Base-by-base conservation (phyloP, 441 rosid genomes). In the Corymbia calophylla region DNA sequence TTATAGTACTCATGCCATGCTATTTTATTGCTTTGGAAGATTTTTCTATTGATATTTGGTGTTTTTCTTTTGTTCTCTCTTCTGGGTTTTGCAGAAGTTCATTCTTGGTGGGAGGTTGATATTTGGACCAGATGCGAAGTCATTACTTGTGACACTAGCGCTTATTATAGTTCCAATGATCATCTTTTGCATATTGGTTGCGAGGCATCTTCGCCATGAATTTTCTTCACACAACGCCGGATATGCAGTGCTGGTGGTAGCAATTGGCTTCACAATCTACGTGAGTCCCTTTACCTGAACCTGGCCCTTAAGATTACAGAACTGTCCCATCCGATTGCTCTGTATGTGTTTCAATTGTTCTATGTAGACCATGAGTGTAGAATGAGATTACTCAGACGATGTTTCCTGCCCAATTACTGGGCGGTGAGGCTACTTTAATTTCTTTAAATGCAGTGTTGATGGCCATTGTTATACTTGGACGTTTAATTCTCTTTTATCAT, bases 111-210 rank as follows among this genome's bases (percentile, higher is more conserved):
- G 99, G 93, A 98, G 99, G 92, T 91, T 98, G 94, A 96, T 98
- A 90, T 96, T 98, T 93, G 99, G 99, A 82, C 99, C 99, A 89
- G 99, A 98, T 96, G 99, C 96, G 88, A 95, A 92, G 93, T 96
- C 99, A 88, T 91, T 98, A 90, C 92, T 97, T 47, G 94, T 97
- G 90, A 98, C 99, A 66, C 91, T 98, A 77, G 93, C 96, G 91
- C 94, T 98, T 93, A 94, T 97, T 93, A 92, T 93, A 88, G 94
- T 93, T 89, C 99, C 99, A 10, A 93, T 95, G 90, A 86, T 93
- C 87, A 91, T 96, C 92, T 98, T 98, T 92, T 96, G 97, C 92
- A 93, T 94, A 87, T 96, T 96, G 91, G 98, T 98, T 68, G 99
- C 96, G 19, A 93, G 98, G 93, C 97, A 96, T 93, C 99, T 98